Conservation (phyloP, 768 basidiomycete genomes). For the Baorangia bicolor region DNA sequence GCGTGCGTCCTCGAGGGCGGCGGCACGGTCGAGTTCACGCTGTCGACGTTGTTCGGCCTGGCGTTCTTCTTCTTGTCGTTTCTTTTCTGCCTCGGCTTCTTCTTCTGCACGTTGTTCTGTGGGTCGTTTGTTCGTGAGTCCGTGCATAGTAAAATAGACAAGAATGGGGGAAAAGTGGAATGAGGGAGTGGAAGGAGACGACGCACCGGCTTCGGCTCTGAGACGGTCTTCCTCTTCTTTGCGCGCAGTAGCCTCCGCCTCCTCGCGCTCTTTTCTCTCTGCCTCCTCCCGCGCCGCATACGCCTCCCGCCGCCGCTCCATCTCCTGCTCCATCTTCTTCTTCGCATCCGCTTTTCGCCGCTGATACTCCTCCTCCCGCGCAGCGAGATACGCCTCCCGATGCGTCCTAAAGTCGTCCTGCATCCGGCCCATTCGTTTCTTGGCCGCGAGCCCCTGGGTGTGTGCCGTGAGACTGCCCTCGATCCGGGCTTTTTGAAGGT, state of each 20-base stretch:
- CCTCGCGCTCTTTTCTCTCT: slow-evolving; percentile 36
- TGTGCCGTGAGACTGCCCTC: slow-evolving; percentile 59
- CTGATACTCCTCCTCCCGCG: slow-evolving; percentile 64
- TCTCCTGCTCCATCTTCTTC: slow-evolving; percentile 81
- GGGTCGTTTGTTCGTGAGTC: not conserved
- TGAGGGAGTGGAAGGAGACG: no score
- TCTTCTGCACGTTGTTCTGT: slow-evolving; percentile 60
- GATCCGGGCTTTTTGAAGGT: slow-evolving; percentile 53
- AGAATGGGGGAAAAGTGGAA: no score
- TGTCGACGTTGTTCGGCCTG: slow-evolving; percentile 47
- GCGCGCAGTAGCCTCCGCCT: slow-evolving; percentile 19
- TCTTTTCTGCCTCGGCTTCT: slow-evolving; percentile 52
- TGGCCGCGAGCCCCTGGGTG: slow-evolving; percentile 66
- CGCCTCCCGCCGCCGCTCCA: slow-evolving; percentile 62
- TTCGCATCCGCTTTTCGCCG: slow-evolving; percentile 50
- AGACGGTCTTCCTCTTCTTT: slow-evolving; percentile 42
- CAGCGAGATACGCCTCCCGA: slow-evolving; percentile 52
- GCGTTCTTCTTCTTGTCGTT: slow-evolving; percentile 64
- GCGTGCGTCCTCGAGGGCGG: slow-evolving; percentile 53
- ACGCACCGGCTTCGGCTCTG: slow-evolving; percentile 52
- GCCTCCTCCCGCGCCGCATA: slow-evolving; percentile 59
- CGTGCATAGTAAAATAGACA: not conserved
- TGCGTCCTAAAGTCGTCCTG: slow-evolving; percentile 61
- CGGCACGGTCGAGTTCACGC: slow-evolving; percentile 52
- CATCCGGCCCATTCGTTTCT: slow-evolving; percentile 73